Conservation (phyloP, 352 stramenopile species). For the Phytophthora aleatoria region DNA sequence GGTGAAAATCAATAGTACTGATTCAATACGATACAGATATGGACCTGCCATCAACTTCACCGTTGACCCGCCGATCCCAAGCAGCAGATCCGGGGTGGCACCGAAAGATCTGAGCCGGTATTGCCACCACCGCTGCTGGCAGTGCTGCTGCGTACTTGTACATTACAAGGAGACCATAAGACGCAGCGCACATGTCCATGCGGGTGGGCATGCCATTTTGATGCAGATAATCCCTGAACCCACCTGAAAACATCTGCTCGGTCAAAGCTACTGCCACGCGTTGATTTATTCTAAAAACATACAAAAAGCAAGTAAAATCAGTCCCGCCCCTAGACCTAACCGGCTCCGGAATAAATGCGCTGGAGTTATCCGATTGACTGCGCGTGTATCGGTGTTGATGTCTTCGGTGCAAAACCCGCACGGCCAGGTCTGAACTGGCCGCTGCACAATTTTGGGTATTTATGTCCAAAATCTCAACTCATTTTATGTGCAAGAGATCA, state of each 20-base stretch:
- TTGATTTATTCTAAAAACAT: constrained; percentile 12
- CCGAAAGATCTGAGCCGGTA: constrained; percentile 6
- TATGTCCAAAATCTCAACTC: not conserved
- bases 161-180: too few relatives aligned
- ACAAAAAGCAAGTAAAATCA: constrained; percentile 37
- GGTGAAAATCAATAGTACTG: too few relatives aligned
- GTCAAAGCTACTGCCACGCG: constrained; percentile 21
- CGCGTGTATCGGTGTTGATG: constrained; percentile 18
- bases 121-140: not conserved
- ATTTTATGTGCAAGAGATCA: not conserved
- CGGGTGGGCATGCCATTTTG: constrained; percentile 1
- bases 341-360: constrained; percentile 11
- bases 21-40: not conserved
- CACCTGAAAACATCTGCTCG: constrained; percentile 18
- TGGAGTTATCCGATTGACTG: constrained; percentile 42
- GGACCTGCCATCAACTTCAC: constrained; percentile 5
- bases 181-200: too few relatives aligned
- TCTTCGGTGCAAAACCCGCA: constrained; percentile 24
- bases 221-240: constrained; percentile 8
- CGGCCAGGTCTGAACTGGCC: constrained; percentile 32
- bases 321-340: constrained; percentile 24
- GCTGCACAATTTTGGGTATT: not conserved
- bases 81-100: constrained; percentile 8
- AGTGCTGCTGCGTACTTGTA: too few relatives aligned
- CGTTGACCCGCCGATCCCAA: not conserved